phyloP scores from a whole-genome alignment of 352 stramenopile genomes.

The Nothophytophthora sp. region DNA sequence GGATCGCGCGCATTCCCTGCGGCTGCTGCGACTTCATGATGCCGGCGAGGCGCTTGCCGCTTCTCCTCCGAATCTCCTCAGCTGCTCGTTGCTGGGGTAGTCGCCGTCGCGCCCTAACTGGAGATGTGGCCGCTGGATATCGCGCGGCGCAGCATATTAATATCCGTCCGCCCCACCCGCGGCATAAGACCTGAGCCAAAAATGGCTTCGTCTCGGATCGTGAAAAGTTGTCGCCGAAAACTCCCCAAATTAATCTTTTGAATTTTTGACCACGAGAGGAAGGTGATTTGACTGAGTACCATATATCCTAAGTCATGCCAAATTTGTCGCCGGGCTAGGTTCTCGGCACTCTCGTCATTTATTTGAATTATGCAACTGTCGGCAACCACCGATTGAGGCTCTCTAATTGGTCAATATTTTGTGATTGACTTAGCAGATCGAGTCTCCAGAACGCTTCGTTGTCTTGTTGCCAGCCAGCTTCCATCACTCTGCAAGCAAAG shows the following conservation, averaged over 20 bases:
- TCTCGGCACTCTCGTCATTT: not conserved
- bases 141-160: conserved; percentile 14
- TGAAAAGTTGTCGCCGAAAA: too few relatives aligned
- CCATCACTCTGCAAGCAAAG: not conserved
- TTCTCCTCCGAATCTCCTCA: conserved; percentile 7
- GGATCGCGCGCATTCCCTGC: conserved; percentile 23
- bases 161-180: conserved; percentile 11
- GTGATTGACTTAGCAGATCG: conserved; percentile 19
- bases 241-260: too few relatives aligned
- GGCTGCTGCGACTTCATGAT: conserved; percentile 17
- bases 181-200: conserved; percentile 20
- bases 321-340: too few relatives aligned
- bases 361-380: not conserved
- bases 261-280: too few relatives aligned
- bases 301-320: too few relatives aligned
- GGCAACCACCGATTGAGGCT: too few relatives aligned
- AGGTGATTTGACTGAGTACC: too few relatives aligned
- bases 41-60: not conserved
- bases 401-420: too few relatives aligned
- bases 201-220: conserved; percentile 11
- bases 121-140: conserved; percentile 3
- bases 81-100: not conserved
- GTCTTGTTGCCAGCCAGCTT: conserved; percentile 13
- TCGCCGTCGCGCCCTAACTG: not conserved
- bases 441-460: conserved; percentile 1